Base-by-base conservation (phyloP, 495 filamentous ascomycete species). In the Xylaria scruposa region DNA sequence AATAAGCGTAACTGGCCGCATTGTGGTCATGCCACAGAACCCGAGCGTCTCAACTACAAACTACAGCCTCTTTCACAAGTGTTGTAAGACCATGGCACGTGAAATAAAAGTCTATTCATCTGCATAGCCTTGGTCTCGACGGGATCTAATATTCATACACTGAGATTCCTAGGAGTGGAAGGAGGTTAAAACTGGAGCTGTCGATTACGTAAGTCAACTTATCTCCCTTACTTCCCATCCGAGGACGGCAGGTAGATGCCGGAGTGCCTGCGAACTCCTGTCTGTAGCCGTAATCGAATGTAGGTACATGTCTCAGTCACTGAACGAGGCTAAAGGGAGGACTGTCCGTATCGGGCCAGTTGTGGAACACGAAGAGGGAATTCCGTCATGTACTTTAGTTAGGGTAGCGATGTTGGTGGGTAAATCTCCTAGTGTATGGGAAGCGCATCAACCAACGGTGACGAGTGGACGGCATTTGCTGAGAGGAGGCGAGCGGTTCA, bases 121-220 rank as follows among this genome's bases (percentile, higher is more conserved):
- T 6, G 5, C 13, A 2, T 2, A 31, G 10, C 13, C 26, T 31
- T 17, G 13, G 2, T 1, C 53, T 31, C 7, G 21, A 56, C 26
- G 6, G 26, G 24, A 56, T 56, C 13, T 31, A 56, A 56, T 17
- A 31, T 26, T 56, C 53, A 56, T 31, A 31, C 24, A 56, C 53
- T 9, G 26, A 31, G 26, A 56, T 17, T 26, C 1, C 2, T 15
- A 56, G 4, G 53, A 56, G 42, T 29, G 12, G 24, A 4, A 47
- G 36, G 67, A 70, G 56, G 67, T 70, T 56, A 51, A 70, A 61
- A 70, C 29, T 62, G 38, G 67, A 61, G 54, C 15, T 15, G 19
- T 4, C 24, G 67, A 33, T 70, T 70, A 70, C 44, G 24, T 70
- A 70, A 70, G 6, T 0, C 51, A 2, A 6, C 5, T 49, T 13